Base-by-base conservation (phyloP, 2,329 filamentous ascomycete genomes). In the Xylaria sp. region DNA sequence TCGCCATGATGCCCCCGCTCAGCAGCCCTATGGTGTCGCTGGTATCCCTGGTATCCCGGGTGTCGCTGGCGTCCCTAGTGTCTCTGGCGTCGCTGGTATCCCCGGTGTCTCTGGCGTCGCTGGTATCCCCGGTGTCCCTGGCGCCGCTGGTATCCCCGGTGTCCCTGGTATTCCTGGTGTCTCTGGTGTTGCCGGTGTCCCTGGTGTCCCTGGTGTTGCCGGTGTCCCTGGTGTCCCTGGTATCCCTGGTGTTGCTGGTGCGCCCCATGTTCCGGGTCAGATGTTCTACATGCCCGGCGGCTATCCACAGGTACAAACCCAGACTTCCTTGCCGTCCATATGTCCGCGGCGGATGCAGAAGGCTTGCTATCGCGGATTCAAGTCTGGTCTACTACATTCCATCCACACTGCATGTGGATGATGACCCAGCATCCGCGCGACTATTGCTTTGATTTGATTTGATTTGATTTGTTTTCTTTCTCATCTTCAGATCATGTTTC, bases 1-100 rank as follows among this genome's bases (percentile, higher is more conserved):
- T 63, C 82, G 81, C 49, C 76, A 75, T 65, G 82, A 84, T 66
- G 48, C 57, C 2, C 58, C 30, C 23, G 66, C 61, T 67, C 68
- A 70, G 70, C 63, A 70, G 70, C 63, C 65, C 51, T 66, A 62
- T 71, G 72, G 76, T 11, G 19, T 19, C 30, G 7, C 69, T 70
- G 52, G 13, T 42, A 1, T 46, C 42, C 52, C 37, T 10, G 37
- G 8, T 8, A 7, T 30, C 23, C 5, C 37, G 7, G 37, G 9
- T 42, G 8, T 42, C 37, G 4, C 37, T 42, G 37, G 37, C 8
- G 8, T 42, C 37, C 37, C 37, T 3, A 7, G 8, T 42, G 37
- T 13, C 37, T 56, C 50, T 46, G 23, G 18, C 11, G 13, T 50
- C 37, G 46, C 54, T 51, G 54, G 39, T 30, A 5, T 30, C 23